phyloP scores from a whole-genome alignment of 164 flowering plant species.

The Stephania cephalantha region DNA sequence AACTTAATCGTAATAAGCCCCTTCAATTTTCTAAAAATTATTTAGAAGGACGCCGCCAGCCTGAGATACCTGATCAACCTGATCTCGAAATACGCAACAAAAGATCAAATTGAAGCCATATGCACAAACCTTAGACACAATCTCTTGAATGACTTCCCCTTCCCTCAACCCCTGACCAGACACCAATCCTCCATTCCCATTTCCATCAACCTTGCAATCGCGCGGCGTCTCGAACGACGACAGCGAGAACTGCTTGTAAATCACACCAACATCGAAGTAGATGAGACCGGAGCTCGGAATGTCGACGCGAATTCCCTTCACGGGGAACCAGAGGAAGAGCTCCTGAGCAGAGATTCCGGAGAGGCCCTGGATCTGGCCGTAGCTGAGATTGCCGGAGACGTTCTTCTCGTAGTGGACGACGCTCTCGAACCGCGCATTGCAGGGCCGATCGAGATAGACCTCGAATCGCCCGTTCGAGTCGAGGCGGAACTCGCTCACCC shows the following conservation, averaged over 20 bases:
- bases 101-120: neutral
- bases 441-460: constrained; percentile 30
- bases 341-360: constrained; percentile 43
- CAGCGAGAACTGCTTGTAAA: constrained; percentile 36
- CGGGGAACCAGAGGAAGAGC: constrained; percentile 45
- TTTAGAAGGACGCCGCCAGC: no score
- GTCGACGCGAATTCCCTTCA: constrained; percentile 39
- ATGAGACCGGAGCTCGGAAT: constrained; percentile 44
- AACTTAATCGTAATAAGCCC: no score
- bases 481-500: constrained; percentile 25
- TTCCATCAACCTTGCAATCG: constrained; percentile 18
- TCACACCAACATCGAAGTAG: constrained; percentile 43
- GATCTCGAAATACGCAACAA: no score
- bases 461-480: constrained; percentile 32
- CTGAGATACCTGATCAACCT: no score
- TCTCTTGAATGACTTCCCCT: constrained; percentile 14
- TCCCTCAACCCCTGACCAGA: neutral
- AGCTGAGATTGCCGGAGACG: constrained; percentile 32
- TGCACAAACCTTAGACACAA: constrained; percentile 23
- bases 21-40: no score
- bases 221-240: constrained; percentile 42
- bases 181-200: neutral
- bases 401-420: constrained; percentile 34
- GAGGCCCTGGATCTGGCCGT: constrained; percentile 34
- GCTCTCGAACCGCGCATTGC: constrained; percentile 38